Percentiles rank a stretch among this genome's conserved stretches.
Conservation (phyloP, 768 basidiomycete genomes). For the Pisolithus sp. region DNA sequence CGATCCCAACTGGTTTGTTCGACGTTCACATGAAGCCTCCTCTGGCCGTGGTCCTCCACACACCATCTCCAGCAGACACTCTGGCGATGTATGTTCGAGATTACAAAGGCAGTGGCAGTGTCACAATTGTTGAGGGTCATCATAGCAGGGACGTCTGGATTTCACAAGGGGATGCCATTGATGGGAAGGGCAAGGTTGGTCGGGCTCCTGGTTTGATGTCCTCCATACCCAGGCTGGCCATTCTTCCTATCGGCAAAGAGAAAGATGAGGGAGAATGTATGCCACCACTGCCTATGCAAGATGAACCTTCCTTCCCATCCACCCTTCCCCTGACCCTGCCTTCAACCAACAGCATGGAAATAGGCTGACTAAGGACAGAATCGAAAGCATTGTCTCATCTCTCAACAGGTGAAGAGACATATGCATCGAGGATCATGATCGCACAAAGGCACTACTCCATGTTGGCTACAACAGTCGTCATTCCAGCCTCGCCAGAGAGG, state of each 20-base stretch:
- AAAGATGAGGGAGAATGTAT: too few species aligned
- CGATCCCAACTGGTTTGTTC: conserved; percentile 62
- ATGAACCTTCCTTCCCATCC: too few species aligned
- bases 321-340: conserved; percentile 46
- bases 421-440: conserved; percentile 57
- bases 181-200: conserved; percentile 34
- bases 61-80: conserved; percentile 37
- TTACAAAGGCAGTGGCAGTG: conserved; percentile 57
- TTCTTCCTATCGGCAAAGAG: too few species aligned
- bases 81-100: conserved; percentile 24
- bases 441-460: conserved; percentile 71
- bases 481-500: conserved; percentile 44
- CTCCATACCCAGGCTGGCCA: too few species aligned
- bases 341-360: conserved; percentile 51
- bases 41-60: conserved; percentile 32
- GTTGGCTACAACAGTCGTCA: conserved; percentile 56
- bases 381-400: conserved; percentile 52
- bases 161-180: conserved; percentile 54
- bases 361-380: conserved; percentile 45
- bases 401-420: conserved; percentile 45
- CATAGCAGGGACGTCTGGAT: conserved; percentile 75
- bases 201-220: conserved; percentile 39
- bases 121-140: conserved; percentile 64
- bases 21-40: conserved; percentile 42
- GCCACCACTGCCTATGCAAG: too few species aligned